Evolutionary conservation across 495 filamentous ascomycete species (phyloP), one percentile per base, ranked within the genome.

Genomic region (Daldinia grandis): DNA sequence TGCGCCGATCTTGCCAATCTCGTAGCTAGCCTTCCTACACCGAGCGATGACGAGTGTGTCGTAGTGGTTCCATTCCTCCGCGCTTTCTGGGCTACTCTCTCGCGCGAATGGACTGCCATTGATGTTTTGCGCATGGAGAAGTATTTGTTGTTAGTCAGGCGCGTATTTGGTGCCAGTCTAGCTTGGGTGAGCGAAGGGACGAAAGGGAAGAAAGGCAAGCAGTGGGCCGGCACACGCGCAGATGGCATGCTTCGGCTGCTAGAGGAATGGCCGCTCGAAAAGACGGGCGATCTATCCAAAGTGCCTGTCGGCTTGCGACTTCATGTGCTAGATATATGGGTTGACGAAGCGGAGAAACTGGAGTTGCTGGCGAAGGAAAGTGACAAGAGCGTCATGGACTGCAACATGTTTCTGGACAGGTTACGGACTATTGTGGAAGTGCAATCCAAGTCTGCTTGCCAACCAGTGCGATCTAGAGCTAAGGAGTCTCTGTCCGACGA

Each of bases 71-170:
- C 80, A 12, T 95, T 91, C 80, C 78, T 92, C 17, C 76, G 85
- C 73, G 92, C 90, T 25, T 98, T 97, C 84, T 99, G 94, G 93
- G 87, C 87, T 58, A 98, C 92, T 51, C 92, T 98, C 81, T 85
- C 88, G 44, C 82, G 89, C 49, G 92, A 97, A 76, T 98, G 92
- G 90, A 83, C 82, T 4, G 82, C 86, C 21, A 91, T 99, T 65
- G 96, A 98, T 78, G 89, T 90, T 25, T 78, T 96, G 64, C 89
- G 95, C 38, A 89, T 98, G 84, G 92, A 98, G 77, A 99, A 99
- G 81, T 99, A 95, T 76, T 83, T 99, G 55, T 84, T 92, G 71
- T 84, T 99, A 25, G 89, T 97, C 58, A 88, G 95, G 53, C 85
- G 88, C 60, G 92, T 93, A 63, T 79, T 99, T 12, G 85, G 85